Percentiles rank a stretch among this genome's conserved stretches.
Conservation (phyloP, 257 asterid species). For the Ilex aquifolium region DNA sequence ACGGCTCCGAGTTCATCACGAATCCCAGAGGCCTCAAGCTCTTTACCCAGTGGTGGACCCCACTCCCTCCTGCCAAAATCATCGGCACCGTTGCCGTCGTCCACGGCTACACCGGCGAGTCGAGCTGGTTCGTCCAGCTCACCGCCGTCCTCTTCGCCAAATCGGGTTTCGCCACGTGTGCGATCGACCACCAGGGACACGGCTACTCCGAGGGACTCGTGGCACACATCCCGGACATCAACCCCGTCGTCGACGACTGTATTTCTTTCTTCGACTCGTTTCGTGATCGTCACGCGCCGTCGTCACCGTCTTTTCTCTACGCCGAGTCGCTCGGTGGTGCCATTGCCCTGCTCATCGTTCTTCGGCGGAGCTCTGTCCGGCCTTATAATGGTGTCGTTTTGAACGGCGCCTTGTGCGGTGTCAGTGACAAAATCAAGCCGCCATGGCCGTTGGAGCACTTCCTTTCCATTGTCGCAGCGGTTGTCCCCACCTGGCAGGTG, state of each 20-base stretch:
- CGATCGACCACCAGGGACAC: conserved; percentile 94
- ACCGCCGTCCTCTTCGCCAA: conserved; percentile 63
- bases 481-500: conserved; percentile 72
- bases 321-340: conserved; percentile 93
- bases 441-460: conserved; percentile 97
- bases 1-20: conserved; percentile 67
- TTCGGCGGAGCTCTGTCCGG: conserved; percentile 53
- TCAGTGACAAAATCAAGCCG: conserved; percentile 84
- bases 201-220: conserved; percentile 87
- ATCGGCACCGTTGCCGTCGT: conserved; percentile 67
- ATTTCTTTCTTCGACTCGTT: conserved; percentile 48
- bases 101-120: conserved; percentile 97
- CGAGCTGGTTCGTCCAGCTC: conserved; percentile 92
- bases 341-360: conserved; percentile 67
- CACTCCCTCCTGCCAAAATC: conserved; percentile 36
- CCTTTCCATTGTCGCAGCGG: conserved; percentile 64
- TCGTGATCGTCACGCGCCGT: conserved; percentile 35
- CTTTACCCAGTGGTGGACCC: conserved; percentile 94
- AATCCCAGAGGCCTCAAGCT: conserved; percentile 66
- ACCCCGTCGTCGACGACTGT: conserved; percentile 74
- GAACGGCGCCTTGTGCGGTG: conserved; percentile 95
- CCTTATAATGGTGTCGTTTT: conserved; percentile 69
- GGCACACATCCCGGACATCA: conserved; percentile 74
- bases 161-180: conserved; percentile 90
- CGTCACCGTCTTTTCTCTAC: conserved; percentile 66